A percentile compares a stretch with the other conserved stretches of the same genome.
Evolutionary conservation across 768 basidiomycete species (phyloP).

Genomic region (Mycena galopus): DNA sequence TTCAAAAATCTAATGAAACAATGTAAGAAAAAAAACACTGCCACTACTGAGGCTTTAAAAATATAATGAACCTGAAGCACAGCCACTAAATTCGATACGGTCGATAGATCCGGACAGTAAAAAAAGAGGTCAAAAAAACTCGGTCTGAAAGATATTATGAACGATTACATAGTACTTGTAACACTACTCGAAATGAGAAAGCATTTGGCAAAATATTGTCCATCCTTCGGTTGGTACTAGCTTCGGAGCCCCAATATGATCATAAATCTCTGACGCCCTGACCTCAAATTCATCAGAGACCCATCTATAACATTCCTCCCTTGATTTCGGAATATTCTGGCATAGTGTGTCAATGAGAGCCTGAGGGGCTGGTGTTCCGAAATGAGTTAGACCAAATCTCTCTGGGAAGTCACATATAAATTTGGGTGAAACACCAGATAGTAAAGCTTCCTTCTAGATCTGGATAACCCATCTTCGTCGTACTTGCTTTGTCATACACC

Average conservation of each 20-base stretch:
- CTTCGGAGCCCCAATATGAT: constrained; percentile 16
- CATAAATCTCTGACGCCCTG: constrained; percentile 12
- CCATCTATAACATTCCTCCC: constrained; percentile 30
- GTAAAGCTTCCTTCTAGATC: constrained; percentile 15
- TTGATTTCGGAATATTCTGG: constrained; percentile 8
- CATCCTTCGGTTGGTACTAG: constrained; percentile 13
- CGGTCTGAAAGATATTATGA: too few relatives aligned
- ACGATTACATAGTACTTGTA: too few relatives aligned
- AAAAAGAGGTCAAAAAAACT: too few relatives aligned
- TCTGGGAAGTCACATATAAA: constrained; percentile 25
- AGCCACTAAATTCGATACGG: too few relatives aligned
- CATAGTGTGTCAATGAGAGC: not conserved
- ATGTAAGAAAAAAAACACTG: too few relatives aligned
- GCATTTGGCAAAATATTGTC: too few relatives aligned
- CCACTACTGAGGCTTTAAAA: too few relatives aligned
- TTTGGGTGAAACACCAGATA: constrained; percentile 20
- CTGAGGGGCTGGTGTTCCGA: constrained; percentile 4
- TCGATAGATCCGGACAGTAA: too few relatives aligned
- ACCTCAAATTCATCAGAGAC: constrained; percentile 28
- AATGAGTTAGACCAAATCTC: too few relatives aligned
- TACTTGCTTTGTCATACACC: constrained; percentile 1
- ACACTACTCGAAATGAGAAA: too few relatives aligned
- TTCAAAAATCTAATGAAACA: too few relatives aligned
- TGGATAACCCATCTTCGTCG: not conserved
- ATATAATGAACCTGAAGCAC: too few relatives aligned